Conservation (phyloP, 345 rosid species). For the Boechera stricta region DNA sequence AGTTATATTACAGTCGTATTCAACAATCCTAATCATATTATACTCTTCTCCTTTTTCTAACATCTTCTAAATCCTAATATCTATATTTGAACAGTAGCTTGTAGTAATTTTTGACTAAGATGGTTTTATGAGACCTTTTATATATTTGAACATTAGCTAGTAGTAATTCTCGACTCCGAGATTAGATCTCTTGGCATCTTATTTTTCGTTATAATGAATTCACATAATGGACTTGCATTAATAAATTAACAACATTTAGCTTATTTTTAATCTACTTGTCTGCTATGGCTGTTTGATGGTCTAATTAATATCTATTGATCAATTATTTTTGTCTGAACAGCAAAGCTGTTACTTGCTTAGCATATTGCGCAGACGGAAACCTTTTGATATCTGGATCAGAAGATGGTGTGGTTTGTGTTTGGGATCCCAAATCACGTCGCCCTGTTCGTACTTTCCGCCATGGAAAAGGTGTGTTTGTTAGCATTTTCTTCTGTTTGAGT, state of each 20-base stretch:
- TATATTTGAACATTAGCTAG: conserved; percentile 10
- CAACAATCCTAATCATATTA: not conserved
- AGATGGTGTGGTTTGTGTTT: conserved; percentile 77
- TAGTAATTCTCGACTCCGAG: conserved; percentile 19
- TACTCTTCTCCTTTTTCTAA: conserved; percentile 6
- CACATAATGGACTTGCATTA: not conserved
- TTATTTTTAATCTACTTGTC: not conserved
- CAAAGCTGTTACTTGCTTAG: conserved; percentile 74
- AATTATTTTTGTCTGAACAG: conserved; percentile 49
- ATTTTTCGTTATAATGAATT: not conserved
- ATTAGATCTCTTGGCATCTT: conserved; percentile 11
- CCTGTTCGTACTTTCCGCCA: conserved; percentile 61
- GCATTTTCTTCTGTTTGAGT: conserved; percentile 7
- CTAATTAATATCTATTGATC: conserved; percentile 10
- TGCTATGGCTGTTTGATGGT: not conserved
- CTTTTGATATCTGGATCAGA: conserved; percentile 78
- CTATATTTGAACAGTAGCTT: not conserved
- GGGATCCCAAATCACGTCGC: conserved; percentile 58
- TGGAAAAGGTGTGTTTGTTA: conserved; percentile 62
- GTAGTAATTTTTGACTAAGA: not conserved
- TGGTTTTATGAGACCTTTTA: not conserved
- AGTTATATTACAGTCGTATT: not conserved
- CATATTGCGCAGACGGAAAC: conserved; percentile 60
- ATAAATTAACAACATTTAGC: not conserved
- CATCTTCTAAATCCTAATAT: conserved; percentile 16